Base-by-base conservation (phyloP, 208 protist species). In the Crithidia bombi region DNA sequence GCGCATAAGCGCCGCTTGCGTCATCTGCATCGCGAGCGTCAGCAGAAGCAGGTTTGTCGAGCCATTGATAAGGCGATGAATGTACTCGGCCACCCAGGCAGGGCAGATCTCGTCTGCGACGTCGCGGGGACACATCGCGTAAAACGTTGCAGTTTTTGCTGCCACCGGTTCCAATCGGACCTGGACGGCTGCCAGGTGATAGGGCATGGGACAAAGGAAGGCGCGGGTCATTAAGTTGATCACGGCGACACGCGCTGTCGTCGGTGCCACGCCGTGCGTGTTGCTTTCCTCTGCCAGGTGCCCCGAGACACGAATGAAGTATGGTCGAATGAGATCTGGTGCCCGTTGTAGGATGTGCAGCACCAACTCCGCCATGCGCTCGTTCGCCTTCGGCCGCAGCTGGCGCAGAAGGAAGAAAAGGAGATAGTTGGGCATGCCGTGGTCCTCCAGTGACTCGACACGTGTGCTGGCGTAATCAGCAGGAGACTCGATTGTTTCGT, bases 351-450 rank as follows among this genome's bases (percentile, higher is more conserved):
- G 78, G 41, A 97, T 86, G 77, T 89, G 85, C 33, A 89, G 73
- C 26, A 90, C 78, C 12, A 97, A 44, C 17, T 77, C 83, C 21
- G 88, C 78, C 38, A 82, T 79, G 12, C 79, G 75, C 23, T 79
- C 79, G 57, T 81, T 90, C 38, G 69, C 82, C 69, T 88, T 90
- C 41, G 92, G 89, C 26, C 79, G 81, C 26, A 97, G 72, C 55
- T 90, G 85, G 21, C 89, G 87, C 39, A 97, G 79, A n/a, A 97
- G 78, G 43, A 92, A 86, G 64, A 97, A 95, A 55, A 97, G 85
- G 26, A 93, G 57, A 58, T 87, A 94, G 73, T 97, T 97, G 32
- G 92, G 92, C 92, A 97, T 95, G 28, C 92, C 92, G 26, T 79
- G 78, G 28, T 87, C 84, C 47, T 95, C 89, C 12, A 80, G 78